Evolutionary conservation across 495 filamentous ascomycete species (phyloP).

Genomic region (Parmelia sp.): DNA sequence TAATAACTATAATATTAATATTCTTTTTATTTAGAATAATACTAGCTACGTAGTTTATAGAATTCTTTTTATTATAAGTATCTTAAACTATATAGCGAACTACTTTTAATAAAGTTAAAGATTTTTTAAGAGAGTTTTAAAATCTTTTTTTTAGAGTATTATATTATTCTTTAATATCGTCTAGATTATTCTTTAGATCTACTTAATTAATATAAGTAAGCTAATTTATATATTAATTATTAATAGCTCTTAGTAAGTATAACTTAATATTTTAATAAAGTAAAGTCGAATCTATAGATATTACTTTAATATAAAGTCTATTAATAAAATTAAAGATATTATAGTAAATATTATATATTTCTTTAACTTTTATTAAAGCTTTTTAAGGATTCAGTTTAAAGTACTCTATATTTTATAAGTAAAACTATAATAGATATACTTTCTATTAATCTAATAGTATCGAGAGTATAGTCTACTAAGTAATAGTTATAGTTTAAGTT

Average conservation of each 20-base stretch:
- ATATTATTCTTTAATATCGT: neutral
- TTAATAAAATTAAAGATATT: neutral
- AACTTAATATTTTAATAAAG: neutral
- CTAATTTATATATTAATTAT: too few relatives aligned
- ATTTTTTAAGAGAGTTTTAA: neutral
- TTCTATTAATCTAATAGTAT: too few relatives aligned
- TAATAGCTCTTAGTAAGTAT: neutral
- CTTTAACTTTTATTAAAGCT: neutral
- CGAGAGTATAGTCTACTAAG: too few relatives aligned
- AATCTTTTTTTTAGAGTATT: too few relatives aligned
- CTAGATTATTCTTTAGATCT: neutral
- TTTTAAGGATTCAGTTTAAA: neutral
- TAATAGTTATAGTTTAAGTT: too few relatives aligned
- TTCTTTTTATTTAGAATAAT: too few relatives aligned
- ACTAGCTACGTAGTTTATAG: too few relatives aligned
- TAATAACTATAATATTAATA: neutral
- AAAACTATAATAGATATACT: neutral
- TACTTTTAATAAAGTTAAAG: neutral
- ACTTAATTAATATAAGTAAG: neutral
- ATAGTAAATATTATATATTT: neutral
- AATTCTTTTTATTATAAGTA: too few relatives aligned
- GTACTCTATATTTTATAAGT: neutral
- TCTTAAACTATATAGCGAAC: neutral
- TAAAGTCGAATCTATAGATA: neutral
- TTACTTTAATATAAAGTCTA: neutral